These are phyloP conservation scores for Spathaspora sp. DNA, from an alignment of 805 yeast genomes.

Conservation along the genomic window DNA sequence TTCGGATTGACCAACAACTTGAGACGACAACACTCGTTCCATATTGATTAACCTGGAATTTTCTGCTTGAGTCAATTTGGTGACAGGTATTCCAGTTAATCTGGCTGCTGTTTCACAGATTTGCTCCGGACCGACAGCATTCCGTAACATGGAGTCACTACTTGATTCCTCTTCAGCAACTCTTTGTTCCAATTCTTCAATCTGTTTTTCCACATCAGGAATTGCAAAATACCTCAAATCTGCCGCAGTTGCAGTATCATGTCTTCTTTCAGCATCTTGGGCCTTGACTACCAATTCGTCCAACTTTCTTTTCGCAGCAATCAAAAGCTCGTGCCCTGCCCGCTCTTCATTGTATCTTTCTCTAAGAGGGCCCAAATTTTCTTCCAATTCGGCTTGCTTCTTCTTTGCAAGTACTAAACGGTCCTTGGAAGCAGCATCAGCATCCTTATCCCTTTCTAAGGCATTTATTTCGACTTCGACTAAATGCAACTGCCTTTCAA, in stretches of 20 bases:
- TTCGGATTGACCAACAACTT: slow-evolving; percentile 92
- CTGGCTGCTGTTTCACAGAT: slow-evolving; percentile 97
- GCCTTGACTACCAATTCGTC: slow-evolving; percentile 94
- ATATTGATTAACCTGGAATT: slow-evolving; percentile 88
- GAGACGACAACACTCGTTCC: slow-evolving; percentile 80
- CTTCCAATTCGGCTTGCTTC: slow-evolving; percentile 79
- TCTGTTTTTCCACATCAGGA: slow-evolving; percentile 81
- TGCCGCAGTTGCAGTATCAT: slow-evolving; percentile 91
- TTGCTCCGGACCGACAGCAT: slow-evolving; percentile 87
- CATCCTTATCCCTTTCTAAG: slow-evolving; percentile 89
- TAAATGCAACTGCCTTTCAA: slow-evolving; percentile 89
- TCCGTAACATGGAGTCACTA: slow-evolving; percentile 69
- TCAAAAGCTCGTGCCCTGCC: slow-evolving; percentile 86
- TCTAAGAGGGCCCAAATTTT: slow-evolving; percentile 77
- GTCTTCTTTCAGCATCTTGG: slow-evolving; percentile 93
- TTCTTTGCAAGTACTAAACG: slow-evolving; percentile 76
- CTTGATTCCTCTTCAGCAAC: slow-evolving; percentile 68
- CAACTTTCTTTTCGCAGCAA: slow-evolving; percentile 81
- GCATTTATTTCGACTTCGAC: slow-evolving; percentile 96
- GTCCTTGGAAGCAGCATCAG: slow-evolving; percentile 79
- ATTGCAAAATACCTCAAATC: slow-evolving; percentile 96
- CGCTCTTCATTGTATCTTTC: slow-evolving; percentile 85
- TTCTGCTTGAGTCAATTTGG: slow-evolving; percentile 92
- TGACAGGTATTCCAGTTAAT: slow-evolving; percentile 94
- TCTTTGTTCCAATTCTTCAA: slow-evolving; percentile 67